Conservation (phyloP, 2,329 filamentous ascomycete species). For the Colletotrichum sp. region DNA sequence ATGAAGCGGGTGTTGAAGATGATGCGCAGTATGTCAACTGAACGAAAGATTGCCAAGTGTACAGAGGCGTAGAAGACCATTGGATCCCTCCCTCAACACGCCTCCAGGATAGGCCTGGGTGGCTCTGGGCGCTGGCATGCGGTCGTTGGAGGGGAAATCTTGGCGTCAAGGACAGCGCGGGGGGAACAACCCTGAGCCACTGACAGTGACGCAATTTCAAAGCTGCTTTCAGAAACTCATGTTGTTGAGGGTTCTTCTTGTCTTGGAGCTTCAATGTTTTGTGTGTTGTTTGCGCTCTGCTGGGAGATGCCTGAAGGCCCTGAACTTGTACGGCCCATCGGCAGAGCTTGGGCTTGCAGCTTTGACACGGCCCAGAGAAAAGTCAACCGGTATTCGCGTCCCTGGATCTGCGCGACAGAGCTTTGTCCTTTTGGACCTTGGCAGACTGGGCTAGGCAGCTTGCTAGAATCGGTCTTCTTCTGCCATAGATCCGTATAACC, state of each 20-base stretch:
- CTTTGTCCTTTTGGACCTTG: background rate
- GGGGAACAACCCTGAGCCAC: slow-evolving; percentile 1
- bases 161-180: background rate
- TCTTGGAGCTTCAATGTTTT: background rate
- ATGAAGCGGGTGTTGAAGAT: background rate
- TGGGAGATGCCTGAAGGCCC: background rate
- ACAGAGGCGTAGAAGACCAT: background rate
- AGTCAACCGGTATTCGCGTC: background rate
- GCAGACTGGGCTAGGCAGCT: background rate
- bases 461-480: background rate
- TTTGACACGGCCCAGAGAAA: background rate
- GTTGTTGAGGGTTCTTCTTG: background rate
- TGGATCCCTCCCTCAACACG: background rate
- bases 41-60: background rate
- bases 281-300: background rate
- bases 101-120: background rate
- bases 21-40: background rate
- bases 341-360: background rate
- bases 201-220: background rate
- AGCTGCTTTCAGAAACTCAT: background rate
- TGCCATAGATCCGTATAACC: background rate
- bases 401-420: background rate
- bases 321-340: background rate
- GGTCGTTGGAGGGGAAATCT: background rate
- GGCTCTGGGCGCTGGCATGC: background rate